Base-by-base conservation (phyloP, 164 flowering plant species). In the Taxillus chinensis region DNA sequence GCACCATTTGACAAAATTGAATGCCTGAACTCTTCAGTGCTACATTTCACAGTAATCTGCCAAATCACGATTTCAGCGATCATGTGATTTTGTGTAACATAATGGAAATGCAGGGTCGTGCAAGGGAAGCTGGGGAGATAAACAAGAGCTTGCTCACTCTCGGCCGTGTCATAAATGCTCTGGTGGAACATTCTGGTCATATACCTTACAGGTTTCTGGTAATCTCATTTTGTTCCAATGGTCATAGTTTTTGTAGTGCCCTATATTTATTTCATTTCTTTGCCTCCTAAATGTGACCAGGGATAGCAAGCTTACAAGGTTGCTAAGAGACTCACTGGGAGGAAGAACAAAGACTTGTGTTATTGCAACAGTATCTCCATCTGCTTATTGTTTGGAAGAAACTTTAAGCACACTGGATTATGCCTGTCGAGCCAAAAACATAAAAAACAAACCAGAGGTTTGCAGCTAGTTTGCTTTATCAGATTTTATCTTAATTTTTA, bases 111-210 rank as follows among this genome's bases (percentile, higher is more conserved):
- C 76, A 90, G 97, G 82, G 81, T 27, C 83, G 56, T n/a, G n/a
- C n/a, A n/a, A n/a, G n/a, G n/a, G n/a, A n/a, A n/a, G n/a, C n/a
- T n/a, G n/a, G n/a, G n/a, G 97, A 90, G 72, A 90, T 90, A 66
- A 90, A 88, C 75, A 90, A 88, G 75, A 90, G 97, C 74, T 73
- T 90, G 63, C 92, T 90, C 39, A 90, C 97, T 41, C 74, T 90
- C 27, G 97, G 97, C 16, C 87, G 92, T 43, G 87, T 83, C 57
- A 90, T 90, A 39, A 90, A 83, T 71, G 89, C 97, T 55, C 82
- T 90, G 14, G 92, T 86, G 38, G 97, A 90, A 72, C 95, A 90
- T 78, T 82, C 87, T 64, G 74, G 70, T 66, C 95, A 90, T 67
- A 66, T 86, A 61, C 97, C 97, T 39, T 87, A 86, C 77, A 90